Conservation (phyloP, 129 eudicot species). For the Artemisia tridentata region DNA sequence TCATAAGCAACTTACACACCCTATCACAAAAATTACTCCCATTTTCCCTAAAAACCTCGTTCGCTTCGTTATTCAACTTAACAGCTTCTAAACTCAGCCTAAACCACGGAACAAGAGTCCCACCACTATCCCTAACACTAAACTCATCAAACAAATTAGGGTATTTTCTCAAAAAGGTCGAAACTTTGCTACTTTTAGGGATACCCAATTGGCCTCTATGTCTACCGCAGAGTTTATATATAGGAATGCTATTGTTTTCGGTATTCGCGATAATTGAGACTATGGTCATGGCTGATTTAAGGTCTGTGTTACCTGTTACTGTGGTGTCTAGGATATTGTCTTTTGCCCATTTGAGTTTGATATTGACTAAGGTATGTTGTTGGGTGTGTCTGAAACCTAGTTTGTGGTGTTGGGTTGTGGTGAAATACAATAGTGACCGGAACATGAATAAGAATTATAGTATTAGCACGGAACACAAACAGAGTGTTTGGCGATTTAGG, state of each 20-base stretch:
- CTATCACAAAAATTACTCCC: slow-evolving; percentile 54
- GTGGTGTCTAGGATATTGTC: slow-evolving; percentile 59
- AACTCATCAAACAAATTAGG: slow-evolving; percentile 73
- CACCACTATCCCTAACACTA: slow-evolving; percentile 55
- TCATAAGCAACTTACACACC: slow-evolving; percentile 83
- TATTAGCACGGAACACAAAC: no score
- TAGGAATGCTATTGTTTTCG: slow-evolving; percentile 42
- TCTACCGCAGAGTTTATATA: slow-evolving; percentile 48
- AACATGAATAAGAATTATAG: no score
- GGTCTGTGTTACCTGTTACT: slow-evolving; percentile 56
- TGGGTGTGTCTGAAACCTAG: slow-evolving; percentile 42
- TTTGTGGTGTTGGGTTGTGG: not conserved
- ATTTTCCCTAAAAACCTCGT: slow-evolving; percentile 33
- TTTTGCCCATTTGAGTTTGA: slow-evolving; percentile 74
- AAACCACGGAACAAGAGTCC: slow-evolving; percentile 81
- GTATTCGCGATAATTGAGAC: slow-evolving; percentile 55
- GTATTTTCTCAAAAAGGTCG: slow-evolving; percentile 71
- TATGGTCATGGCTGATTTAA: slow-evolving; percentile 60
- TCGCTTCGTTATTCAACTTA: slow-evolving; percentile 39
- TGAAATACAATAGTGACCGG: no score
- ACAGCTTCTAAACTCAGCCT: slow-evolving; percentile 47
- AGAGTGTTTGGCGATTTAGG: no score
- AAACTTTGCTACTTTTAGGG: slow-evolving; percentile 58
- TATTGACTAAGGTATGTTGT: slow-evolving; percentile 59
- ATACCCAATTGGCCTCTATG: slow-evolving; percentile 67